Evolutionary conservation across 305 asterid genomes (phyloP), one percentile per base, ranked within the genome.

Genomic region (Lippia alba): DNA sequence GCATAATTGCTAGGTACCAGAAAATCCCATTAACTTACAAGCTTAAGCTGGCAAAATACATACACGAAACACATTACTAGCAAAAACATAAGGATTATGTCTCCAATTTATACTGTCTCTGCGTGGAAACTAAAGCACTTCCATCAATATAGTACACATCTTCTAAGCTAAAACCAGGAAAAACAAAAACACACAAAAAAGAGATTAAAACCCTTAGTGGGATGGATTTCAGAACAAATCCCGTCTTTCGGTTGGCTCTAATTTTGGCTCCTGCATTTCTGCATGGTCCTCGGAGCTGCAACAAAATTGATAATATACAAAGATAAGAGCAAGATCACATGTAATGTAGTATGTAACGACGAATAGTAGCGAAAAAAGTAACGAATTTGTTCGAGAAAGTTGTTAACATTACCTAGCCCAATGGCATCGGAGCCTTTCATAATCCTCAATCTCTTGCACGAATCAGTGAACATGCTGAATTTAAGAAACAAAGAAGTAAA

Each of bases 381-480:
- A 34, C 24, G 12, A 50, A 16, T 24, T 24, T 5, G 8, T 53
- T 17, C 30, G 6, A 56, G 54, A 54, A 66, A 54, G 51, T 18
- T 67, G 67, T 19, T 5, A 30, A 18, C 12, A 78, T 24, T 86
- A 92, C 97, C 96, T 79, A 92, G 82, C 18, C 96, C 97, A n/a
- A 89, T 84, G 54, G 96, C 97, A 57, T 92, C 96, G 1, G 94
- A 85, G 75, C 97, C 87, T 75, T 86, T 89, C 96, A 89, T 90
- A 86, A 92, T 92, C 83, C 96, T 83, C 72, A 92, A 60, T 70
- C 94, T 78, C 89, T 81, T 89, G 89, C 96, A 92, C 5, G 97
- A 85, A 69, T 81, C 87, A 7, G 78, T 85, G 82, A 89, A 92
- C 96, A 92, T 92, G 83, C 96, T 89, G 74, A 83, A 75, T 75